phyloP scores from a whole-genome alignment of 306 rosid species.

The Dalbergia cochinchinensis region DNA sequence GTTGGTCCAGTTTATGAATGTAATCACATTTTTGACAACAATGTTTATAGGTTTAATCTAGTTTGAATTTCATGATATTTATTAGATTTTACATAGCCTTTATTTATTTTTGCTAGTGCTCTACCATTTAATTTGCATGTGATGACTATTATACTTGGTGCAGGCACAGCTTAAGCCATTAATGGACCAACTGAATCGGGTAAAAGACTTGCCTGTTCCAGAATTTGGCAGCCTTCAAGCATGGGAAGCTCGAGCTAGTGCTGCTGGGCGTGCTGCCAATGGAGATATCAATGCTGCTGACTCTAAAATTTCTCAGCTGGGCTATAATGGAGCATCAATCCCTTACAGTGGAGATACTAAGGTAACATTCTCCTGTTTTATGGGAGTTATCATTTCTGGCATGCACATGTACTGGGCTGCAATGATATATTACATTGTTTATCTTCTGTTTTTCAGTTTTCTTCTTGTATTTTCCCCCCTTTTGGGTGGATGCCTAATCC shows the following conservation, averaged over 20 bases:
- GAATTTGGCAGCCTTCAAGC: conserved; percentile 94
- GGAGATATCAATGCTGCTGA: conserved; percentile 79
- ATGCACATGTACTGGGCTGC: not conserved
- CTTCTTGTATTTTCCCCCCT: not conserved
- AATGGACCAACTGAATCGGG: conserved; percentile 82
- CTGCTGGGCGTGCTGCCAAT: conserved; percentile 79
- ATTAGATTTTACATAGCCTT: not conserved
- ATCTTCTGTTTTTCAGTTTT: not conserved
- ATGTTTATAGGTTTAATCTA: conserved; percentile 21
- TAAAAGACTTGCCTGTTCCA: conserved; percentile 91
- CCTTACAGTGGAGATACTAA: conserved; percentile 97
- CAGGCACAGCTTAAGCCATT: conserved; percentile 95
- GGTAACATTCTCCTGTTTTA: conserved; percentile 57
- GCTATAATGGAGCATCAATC: conserved; percentile 85
- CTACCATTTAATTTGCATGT: conserved; percentile 26
- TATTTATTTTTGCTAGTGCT: conserved; percentile 43
- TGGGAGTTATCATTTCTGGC: conserved; percentile 31
- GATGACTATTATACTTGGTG: conserved; percentile 33
- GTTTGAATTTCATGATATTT: not conserved
- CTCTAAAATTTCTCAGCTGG: conserved; percentile 73
- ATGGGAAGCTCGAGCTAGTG: conserved; percentile 96
- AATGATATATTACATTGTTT: not conserved
- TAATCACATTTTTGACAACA: conserved; percentile 10
- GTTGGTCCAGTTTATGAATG: not conserved
- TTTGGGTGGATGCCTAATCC: not conserved